phyloP scores from a whole-genome alignment of 345 rosid genomes.

The Salix brachista region DNA sequence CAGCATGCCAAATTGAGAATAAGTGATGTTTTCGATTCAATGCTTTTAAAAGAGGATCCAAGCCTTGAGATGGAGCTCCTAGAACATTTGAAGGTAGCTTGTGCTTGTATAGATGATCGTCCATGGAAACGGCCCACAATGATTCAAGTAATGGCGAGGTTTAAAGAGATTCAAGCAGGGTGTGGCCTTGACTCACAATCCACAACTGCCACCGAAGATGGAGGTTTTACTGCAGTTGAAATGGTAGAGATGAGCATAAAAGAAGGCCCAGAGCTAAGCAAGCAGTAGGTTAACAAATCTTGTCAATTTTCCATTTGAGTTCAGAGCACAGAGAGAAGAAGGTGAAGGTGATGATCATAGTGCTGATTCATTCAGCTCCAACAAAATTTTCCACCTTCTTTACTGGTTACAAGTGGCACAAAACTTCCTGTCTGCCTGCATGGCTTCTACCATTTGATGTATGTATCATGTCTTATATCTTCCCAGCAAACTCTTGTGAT shows the following conservation, averaged over 20 bases:
- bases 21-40: slow-evolving; percentile 78
- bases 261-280: slow-evolving; percentile 63
- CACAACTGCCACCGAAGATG: slow-evolving; percentile 62
- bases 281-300: slow-evolving; percentile 19
- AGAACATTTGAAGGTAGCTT: slow-evolving; percentile 66
- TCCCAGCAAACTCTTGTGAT: slow-evolving; percentile 28
- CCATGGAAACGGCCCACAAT: slow-evolving; percentile 65
- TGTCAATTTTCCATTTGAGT: slow-evolving; percentile 23
- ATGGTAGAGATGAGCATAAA: slow-evolving; percentile 76
- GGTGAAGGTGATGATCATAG: slow-evolving; percentile 12
- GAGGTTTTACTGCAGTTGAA: slow-evolving; percentile 54
- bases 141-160: slow-evolving; percentile 71
- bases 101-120: slow-evolving; percentile 81
- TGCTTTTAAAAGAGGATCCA: slow-evolving; percentile 70
- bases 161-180: slow-evolving; percentile 78
- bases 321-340: slow-evolving; percentile 17
- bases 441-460: slow-evolving; percentile 37
- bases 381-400: slow-evolving; percentile 30
- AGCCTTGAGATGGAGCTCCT: slow-evolving; percentile 65
- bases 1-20: slow-evolving; percentile 72
- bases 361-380: slow-evolving; percentile 7
- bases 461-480: slow-evolving; percentile 27
- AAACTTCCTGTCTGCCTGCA: slow-evolving; percentile 18
- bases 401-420: slow-evolving; percentile 17
- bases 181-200: slow-evolving; percentile 73